Base-by-base conservation (phyloP, 805 yeast species). In the Candida insectalens region DNA sequence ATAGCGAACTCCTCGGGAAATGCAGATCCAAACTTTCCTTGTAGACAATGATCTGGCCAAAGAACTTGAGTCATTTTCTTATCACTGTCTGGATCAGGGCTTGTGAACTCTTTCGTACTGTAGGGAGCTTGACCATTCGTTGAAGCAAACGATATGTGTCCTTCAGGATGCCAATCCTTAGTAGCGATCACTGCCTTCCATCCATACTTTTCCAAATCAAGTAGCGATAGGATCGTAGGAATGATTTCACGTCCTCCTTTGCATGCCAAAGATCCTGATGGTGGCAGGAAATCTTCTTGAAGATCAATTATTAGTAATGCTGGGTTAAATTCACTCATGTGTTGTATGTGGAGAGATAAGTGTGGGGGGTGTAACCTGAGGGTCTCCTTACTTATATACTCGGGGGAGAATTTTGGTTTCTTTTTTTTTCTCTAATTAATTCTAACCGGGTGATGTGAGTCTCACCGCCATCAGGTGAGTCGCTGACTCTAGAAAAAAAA, bases 21-120 rank as follows among this genome's bases (percentile, higher is more conserved):
- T 25, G 67, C 63, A 0, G 88, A 68, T 1, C 96, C 97, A 4
- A 42, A 32, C 0, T 87, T 65, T 33, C 67, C 64, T 47, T 83
- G 88, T 12, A 88, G 71, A 54, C 96, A 88, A 51, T 88, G 97
- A 36, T 72, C 88, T 0, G 97, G 96, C 96, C 96, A 88, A 3
- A 85, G 63, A 0, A 67, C 64, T 41, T 74, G 76, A 19, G 47
- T 22, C 15, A 57, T 55, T 0, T 57, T 51, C 2, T 35, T 35
- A 37, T 58, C 60, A 1, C 41, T 38, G 10, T 50, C 55, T 0
- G 47, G 47, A 6, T 59, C 44, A 0, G 92, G 88, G 32, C 76
- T 71, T 2, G 46, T 33, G 48, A 78, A 73, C 13, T 50, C 58
- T 27, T 71, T 43, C 2, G 60, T 49, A 0, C 74, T 58, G 49